Conservation (phyloP, 192 early-diverging fungal species). For the Oehlia diaphana region DNA sequence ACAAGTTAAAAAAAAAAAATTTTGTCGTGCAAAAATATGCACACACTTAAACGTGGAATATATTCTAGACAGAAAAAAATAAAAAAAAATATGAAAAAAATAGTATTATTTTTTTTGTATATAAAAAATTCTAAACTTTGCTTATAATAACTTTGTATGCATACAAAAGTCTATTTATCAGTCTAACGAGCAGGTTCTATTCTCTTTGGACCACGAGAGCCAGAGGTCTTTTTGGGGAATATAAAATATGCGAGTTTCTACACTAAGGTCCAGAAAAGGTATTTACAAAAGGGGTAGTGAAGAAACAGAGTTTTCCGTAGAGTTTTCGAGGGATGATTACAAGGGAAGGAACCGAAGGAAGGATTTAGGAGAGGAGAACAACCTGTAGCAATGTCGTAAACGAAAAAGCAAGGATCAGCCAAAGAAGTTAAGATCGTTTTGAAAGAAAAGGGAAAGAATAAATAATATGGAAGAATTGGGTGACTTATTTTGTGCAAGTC, state of each 20-base stretch:
- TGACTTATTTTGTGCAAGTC: slow-evolving; percentile 26
- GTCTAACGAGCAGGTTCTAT: slow-evolving; percentile 18
- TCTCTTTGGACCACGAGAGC: slow-evolving; percentile 13
- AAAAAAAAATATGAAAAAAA: slow-evolving; percentile 27
- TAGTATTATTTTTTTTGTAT: background rate
- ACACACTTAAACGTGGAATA: slow-evolving; percentile 20
- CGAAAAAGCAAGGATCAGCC: slow-evolving; percentile 6
- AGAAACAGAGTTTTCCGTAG: slow-evolving; percentile 16
- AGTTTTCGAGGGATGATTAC: slow-evolving; percentile 3
- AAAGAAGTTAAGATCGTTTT: slow-evolving; percentile 12
- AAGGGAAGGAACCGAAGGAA: slow-evolving; percentile 11
- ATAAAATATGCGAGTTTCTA: slow-evolving; percentile 14
- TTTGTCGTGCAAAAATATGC: slow-evolving; percentile 22
- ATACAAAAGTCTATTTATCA: slow-evolving; percentile 15
- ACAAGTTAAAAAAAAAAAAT: slow-evolving; percentile 29
- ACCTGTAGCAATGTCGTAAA: slow-evolving; percentile 23
- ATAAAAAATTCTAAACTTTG: background rate
- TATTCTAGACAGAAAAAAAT: background rate
- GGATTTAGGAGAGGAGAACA: slow-evolving; percentile 18
- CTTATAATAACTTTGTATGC: slow-evolving; percentile 13
- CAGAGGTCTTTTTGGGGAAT: slow-evolving; percentile 16
- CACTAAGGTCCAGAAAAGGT: slow-evolving; percentile 15
- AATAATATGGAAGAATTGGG: slow-evolving; percentile 12
- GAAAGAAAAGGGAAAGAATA: slow-evolving; percentile 18
- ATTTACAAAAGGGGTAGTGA: slow-evolving; percentile 8